Conservation (phyloP, 805 yeast species). For the Cyberlindnera amylophila region DNA sequence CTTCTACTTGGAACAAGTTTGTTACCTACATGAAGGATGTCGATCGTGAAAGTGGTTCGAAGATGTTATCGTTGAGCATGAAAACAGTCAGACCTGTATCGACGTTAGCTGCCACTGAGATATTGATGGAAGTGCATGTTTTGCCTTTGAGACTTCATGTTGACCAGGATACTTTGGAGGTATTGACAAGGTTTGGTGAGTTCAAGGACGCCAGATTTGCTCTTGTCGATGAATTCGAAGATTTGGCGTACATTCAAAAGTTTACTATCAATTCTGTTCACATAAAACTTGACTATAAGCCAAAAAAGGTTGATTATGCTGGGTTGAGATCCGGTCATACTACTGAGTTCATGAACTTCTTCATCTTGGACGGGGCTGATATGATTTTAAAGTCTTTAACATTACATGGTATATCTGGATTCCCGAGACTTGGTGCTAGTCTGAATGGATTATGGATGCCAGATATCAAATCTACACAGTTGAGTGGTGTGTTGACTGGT, state of each 20-base stretch:
- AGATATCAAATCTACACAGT: conserved; percentile 76
- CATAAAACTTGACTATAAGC: conserved; percentile 82
- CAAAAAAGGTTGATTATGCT: conserved; percentile 79
- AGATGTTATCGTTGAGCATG: conserved; percentile 53
- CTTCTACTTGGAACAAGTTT: conserved; percentile 90
- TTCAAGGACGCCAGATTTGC: conserved; percentile 71
- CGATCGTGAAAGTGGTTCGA: conserved; percentile 63
- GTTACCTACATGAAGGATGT: conserved; percentile 63
- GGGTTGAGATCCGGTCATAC: conserved; percentile 85
- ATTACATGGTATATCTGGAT: conserved; percentile 76
- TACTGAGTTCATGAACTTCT: conserved; percentile 83
- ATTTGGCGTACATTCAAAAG: conserved; percentile 63
- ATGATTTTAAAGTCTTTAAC: conserved; percentile 58
- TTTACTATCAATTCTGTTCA: conserved; percentile 56
- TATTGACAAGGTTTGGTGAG: conserved; percentile 72
- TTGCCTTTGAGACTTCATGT: conserved; percentile 80
- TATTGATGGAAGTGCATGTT: conserved; percentile 47
- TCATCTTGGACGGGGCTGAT: conserved; percentile 82
- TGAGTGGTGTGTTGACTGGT: conserved; percentile 79
- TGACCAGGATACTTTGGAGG: conserved; percentile 92
- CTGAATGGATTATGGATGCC: conserved; percentile 83
- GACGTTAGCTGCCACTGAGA: conserved; percentile 63
- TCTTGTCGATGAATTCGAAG: conserved; percentile 56
- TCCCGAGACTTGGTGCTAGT: conserved; percentile 49
- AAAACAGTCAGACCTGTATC: conserved; percentile 63